Evolutionary conservation across 2,329 filamentous ascomycete genomes (phyloP).

Genomic region (Dactylellina parvicollis): DNA sequence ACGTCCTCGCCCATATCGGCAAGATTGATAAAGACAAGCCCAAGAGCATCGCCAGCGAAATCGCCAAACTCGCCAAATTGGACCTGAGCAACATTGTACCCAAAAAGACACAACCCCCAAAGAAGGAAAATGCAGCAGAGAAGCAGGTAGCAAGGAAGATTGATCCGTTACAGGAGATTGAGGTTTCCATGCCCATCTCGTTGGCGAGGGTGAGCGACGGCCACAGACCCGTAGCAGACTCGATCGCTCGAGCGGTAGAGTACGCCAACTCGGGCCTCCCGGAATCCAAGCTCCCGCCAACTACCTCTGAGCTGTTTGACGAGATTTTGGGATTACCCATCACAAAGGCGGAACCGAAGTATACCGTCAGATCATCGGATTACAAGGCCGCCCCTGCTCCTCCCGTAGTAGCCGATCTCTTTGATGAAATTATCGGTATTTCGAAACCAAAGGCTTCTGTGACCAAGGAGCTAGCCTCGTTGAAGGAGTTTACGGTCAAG

Average conservation of each 20-base stretch:
- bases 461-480: conserved; percentile 66
- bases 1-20: conserved; percentile 90
- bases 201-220: conserved; percentile 72
- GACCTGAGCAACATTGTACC: conserved; percentile 96
- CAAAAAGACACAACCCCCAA: conserved; percentile 64
- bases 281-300: conserved; percentile 70
- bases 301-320: conserved; percentile 75
- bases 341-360: conserved; percentile 73
- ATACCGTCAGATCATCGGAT: conserved; percentile 67
- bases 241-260: conserved; percentile 84
- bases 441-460: conserved; percentile 60
- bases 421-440: conserved; percentile 77
- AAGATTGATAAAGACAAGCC: conserved; percentile 78
- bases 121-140: conserved; percentile 64
- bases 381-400: conserved; percentile 60
- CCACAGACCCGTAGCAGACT: conserved; percentile 63
- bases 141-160: conserved; percentile 61
- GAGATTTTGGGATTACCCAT: conserved; percentile 79
- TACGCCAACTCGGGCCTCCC: conserved; percentile 81
- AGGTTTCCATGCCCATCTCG: conserved; percentile 62
- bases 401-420: conserved; percentile 73
- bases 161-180: conserved; percentile 55
- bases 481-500: conserved; percentile 82
- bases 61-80: conserved; percentile 80
- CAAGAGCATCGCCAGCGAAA: conserved; percentile 73